Evolutionary conservation across 345 rosid genomes (phyloP).

Genomic region (Lepidium sativum): DNA sequence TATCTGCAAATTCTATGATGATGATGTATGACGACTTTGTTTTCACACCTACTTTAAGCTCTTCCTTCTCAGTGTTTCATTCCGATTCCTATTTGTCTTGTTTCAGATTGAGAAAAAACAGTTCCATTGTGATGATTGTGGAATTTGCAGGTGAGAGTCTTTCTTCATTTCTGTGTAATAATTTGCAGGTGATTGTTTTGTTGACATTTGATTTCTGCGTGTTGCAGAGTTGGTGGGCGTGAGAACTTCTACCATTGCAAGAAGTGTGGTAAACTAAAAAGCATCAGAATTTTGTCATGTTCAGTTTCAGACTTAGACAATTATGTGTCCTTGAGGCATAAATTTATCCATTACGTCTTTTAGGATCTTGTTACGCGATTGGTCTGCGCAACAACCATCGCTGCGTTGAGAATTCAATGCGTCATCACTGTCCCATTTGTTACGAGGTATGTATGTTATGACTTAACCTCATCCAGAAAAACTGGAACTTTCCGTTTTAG

Average conservation of each 20-base stretch:
- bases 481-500: neutral
- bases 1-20: constrained; percentile 91
- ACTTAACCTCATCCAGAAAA: neutral
- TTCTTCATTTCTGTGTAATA: neutral
- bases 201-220: neutral
- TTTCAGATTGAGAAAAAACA: constrained; percentile 62
- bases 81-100: neutral
- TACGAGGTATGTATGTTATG: constrained; percentile 52
- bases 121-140: constrained; percentile 95
- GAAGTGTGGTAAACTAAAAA: constrained; percentile 61
- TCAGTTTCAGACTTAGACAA: neutral
- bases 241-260: constrained; percentile 86
- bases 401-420: constrained; percentile 95
- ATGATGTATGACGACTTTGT: constrained; percentile 45
- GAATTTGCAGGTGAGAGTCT: constrained; percentile 70
- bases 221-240: constrained; percentile 74
- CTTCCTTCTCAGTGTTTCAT: neutral
- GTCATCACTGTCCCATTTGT: constrained; percentile 95
- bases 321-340: neutral
- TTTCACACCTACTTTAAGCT: neutral
- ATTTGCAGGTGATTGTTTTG: neutral
- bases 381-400: constrained; percentile 62
- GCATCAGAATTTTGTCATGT: neutral
- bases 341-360: neutral
- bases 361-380: constrained; percentile 77